These are phyloP conservation scores for Clonostachys rhizophaga DNA, from an alignment of 2,329 filamentous ascomycete genomes.

Conservation along the genomic window DNA sequence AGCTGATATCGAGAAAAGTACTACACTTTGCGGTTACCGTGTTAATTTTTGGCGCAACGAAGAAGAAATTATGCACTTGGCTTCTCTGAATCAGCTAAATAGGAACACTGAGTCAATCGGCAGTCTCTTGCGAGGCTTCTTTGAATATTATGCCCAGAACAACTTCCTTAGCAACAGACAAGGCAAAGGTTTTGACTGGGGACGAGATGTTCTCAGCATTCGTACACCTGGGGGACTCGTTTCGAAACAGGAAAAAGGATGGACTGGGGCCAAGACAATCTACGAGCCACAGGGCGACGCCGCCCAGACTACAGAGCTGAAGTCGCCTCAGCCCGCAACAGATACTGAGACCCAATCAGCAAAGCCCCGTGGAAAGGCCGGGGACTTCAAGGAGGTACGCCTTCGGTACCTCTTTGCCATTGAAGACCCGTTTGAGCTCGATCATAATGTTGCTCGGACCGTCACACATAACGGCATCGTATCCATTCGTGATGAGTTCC, in stretches of 20 bases:
- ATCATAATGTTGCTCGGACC: constrained; percentile 84
- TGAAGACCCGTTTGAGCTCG: constrained; percentile 84
- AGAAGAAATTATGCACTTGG: constrained; percentile 58
- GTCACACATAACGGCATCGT: constrained; percentile 81
- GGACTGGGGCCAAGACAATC: constrained; percentile 77
- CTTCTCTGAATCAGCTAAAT: constrained; percentile 54
- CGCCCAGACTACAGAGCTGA: constrained; percentile 1
- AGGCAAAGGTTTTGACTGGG: constrained; percentile 71
- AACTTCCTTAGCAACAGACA: constrained; percentile 40
- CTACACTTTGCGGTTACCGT: constrained; percentile 57
- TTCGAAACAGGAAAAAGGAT: constrained; percentile 74
- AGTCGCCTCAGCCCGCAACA: background rate
- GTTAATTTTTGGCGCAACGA: constrained; percentile 79
- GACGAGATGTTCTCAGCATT: constrained; percentile 72
- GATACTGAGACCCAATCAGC: background rate
- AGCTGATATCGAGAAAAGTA: constrained; percentile 11
- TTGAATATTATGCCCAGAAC: constrained; percentile 74
- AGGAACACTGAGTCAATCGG: constrained; percentile 68
- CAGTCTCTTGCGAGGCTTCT: constrained; percentile 74
- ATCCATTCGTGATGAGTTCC: constrained; percentile 78
- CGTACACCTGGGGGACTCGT: constrained; percentile 66
- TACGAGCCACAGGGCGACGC: constrained; percentile 31
- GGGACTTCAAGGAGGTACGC: constrained; percentile 60
- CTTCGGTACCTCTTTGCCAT: constrained; percentile 84
- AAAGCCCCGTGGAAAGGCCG: constrained; percentile 11